Conservation (phyloP, 2,329 filamentous ascomycete species). For the Aaosphaeria pasadenensis region DNA sequence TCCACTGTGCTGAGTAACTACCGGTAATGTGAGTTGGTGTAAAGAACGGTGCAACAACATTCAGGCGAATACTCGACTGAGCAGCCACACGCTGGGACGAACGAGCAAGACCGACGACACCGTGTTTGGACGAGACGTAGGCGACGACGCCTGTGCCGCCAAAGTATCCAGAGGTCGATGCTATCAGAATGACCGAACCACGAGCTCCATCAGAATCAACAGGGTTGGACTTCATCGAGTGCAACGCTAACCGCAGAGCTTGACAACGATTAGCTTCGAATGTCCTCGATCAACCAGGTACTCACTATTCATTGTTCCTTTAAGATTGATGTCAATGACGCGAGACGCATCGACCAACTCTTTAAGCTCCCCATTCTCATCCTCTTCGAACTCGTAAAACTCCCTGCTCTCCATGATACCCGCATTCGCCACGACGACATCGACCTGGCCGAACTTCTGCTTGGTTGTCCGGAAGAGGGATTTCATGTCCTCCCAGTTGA, state of each 20-base stretch:
- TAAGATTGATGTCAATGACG: constrained; percentile 42
- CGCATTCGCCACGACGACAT: constrained; percentile 44
- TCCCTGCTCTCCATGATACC: constrained; percentile 39
- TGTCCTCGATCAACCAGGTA: not conserved
- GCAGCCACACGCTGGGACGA: constrained; percentile 35
- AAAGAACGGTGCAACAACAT: constrained; percentile 49
- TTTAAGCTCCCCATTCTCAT: constrained; percentile 25
- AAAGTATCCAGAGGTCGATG: constrained; percentile 45
- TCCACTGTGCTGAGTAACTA: constrained; percentile 39
- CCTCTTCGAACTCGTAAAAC: constrained; percentile 31
- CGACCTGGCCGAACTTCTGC: constrained; percentile 33
- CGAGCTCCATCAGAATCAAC: constrained; percentile 17
- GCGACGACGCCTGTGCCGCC: constrained; percentile 42
- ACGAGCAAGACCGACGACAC: constrained; percentile 39
- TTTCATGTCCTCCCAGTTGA: constrained; percentile 36
- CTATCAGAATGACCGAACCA: constrained; percentile 41
- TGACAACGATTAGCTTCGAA: not conserved
- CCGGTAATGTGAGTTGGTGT: constrained; percentile 46
- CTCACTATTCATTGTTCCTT: constrained; percentile 45
- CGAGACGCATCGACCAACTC: constrained; percentile 21
- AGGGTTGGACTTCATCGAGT: constrained; percentile 32
- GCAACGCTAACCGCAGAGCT: constrained; percentile 26
- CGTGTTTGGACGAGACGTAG: constrained; percentile 46
- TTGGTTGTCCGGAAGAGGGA: constrained; percentile 31
- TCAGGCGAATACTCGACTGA: constrained; percentile 39